Base-by-base conservation (phyloP, 2,329 filamentous ascomycete genomes). In the Eutypa lata region DNA sequence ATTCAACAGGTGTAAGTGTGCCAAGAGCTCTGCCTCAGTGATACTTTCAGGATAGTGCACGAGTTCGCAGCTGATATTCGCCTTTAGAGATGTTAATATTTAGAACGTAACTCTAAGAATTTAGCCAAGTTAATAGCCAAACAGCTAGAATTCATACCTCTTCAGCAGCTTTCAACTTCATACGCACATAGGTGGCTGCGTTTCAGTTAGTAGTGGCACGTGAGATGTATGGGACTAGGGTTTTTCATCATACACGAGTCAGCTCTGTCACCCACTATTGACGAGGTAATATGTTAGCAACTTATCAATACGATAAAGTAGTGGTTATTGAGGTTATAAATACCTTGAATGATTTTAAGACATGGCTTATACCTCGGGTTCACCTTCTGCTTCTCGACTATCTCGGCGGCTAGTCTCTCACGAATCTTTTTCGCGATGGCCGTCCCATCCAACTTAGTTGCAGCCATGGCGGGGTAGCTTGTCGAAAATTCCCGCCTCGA, bases 101-200 rank as follows among this genome's bases (percentile, higher is more conserved):
- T 40, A 47, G 61, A 57, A 53, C 52, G 57, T 5, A 47, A 44
- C 14, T 19, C 48, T 44, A 16, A 31, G 10, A 31, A 31, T 31
- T 31, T 10, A 31, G 35, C 21, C 49, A 40, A 31, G 45, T n/a
- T 13, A 35, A 31, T 11, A 7, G 43, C 14, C 14, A 26, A n/a
- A 28, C 50, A 35, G 44, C 38, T 14, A 50, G 28, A 8, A 53
- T 37, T 47, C 75, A 63, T 77, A 91, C 89, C 82, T 97, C 94
- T 71, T 90, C 80, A 53, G 94, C 94, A 61, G 94, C 94, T 82
- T 97, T 99, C 68, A 97, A 78, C 79, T 99, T 99, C 94, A 99
- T 99, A 76, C 92, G 92, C 74, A 99, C 93, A 89, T 99, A 99
- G 49, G 93, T 97, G 67, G 87, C 89, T 93, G 66, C 53, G 54